phyloP scores from a whole-genome alignment of 75 land plant genomes.

The Ceratopteris richardii region DNA sequence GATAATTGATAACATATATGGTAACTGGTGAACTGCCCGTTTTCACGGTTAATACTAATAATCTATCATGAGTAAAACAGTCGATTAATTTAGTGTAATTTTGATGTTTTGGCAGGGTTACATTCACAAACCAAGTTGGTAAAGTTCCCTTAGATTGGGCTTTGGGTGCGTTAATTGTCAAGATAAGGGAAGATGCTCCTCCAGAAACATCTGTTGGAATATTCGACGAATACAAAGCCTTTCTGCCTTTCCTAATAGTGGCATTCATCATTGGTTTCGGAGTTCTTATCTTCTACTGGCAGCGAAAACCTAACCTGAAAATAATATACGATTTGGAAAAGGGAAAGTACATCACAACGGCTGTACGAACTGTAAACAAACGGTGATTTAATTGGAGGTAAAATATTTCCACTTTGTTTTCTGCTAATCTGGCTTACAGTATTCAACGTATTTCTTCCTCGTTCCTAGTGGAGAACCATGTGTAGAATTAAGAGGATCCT shows the following conservation, averaged over 20 bases:
- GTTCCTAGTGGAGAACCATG: too few relatives aligned
- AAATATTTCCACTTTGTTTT: too few relatives aligned
- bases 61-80: too few relatives aligned
- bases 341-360: conserved; percentile 71
- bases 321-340: conserved; percentile 93
- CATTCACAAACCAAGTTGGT: conserved; percentile 59
- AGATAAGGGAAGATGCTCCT: conserved; percentile 12
- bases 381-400: too few relatives aligned
- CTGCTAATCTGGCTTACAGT: too few relatives aligned
- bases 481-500: too few relatives aligned
- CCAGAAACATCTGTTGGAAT: conserved; percentile 13
- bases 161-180: conserved; percentile 77
- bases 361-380: conserved; percentile 10
- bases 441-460: too few relatives aligned
- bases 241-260: conserved; percentile 31
- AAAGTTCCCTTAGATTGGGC: conserved; percentile 89
- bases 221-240: conserved; percentile 24
- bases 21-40: too few relatives aligned
- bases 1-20: too few relatives aligned
- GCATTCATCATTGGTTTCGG: conserved; percentile 29
- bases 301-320: conserved; percentile 68
- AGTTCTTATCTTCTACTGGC: conserved; percentile 47
- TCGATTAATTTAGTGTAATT: too few relatives aligned
- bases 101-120: conserved; percentile 39
- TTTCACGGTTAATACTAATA: too few relatives aligned